Evolutionary conservation across 306 rosid species (phyloP), one percentile per base, ranked within the genome.

Genomic region (Prunus dulcis): DNA sequence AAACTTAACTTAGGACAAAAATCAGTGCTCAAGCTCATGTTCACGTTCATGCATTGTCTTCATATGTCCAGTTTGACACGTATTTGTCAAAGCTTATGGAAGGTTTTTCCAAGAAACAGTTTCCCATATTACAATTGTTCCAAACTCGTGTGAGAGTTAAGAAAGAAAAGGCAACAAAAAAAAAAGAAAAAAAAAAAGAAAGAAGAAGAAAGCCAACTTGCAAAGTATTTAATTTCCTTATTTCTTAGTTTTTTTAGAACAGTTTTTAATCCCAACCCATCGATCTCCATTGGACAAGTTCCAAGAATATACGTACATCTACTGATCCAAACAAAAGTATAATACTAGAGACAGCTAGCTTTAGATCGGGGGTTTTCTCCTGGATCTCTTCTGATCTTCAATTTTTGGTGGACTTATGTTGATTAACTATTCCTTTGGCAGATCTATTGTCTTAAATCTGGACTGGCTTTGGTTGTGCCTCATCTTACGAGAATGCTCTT

Each of bases 171-270:
- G 60, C 10, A 1, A 23, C 25, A 3, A 55, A 55, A 5, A 0
- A 0, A 5, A 32, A 30, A 32, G 1, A 32, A 32, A 0, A 5
- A 32, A 5, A 0, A 34, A 34, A 0, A 34, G 0, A 0, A 32
- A 32, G 38, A 34, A 34, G 38, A 34, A 34, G 38, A 34, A 34
- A 5, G 8, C 38, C 38, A 34, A 34, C 38, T 34, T 34, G 38
- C 38, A 34, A 34, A 55, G 25, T 9, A 19, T n/a, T 3, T 55
- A 5, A 34, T 34, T 34, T n/a, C 20, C 25, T 13, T 13, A 18
- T 55, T 55, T 51, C 57, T 51, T 51, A 51, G 57, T n/a, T 51
- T 51, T 51, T n/a, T 17, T 6, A 51, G 19, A 51, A 17, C 57
- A 18, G 2, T 17, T 51, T 56, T 56, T 22, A 56, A 20, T 7